A percentile compares a stretch with the other conserved stretches of the same genome.
phyloP scores from a whole-genome alignment of 2,329 filamentous ascomycete species.

The Microthyrium microscopicum region DNA sequence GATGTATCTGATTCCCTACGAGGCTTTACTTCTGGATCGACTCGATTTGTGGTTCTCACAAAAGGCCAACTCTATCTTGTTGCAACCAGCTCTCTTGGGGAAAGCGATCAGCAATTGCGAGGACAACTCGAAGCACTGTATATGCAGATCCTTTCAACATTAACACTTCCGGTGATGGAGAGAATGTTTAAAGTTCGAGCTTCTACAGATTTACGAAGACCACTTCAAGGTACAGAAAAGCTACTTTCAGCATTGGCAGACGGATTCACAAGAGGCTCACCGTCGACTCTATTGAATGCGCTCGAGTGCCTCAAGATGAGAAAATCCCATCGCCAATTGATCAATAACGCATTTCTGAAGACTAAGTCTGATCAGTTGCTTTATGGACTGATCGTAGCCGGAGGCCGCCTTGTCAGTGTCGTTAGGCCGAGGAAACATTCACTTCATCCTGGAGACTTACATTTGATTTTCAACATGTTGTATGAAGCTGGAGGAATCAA shows the following conservation, averaged over 20 bases:
- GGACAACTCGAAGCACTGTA: slow-evolving; percentile 85
- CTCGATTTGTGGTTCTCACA: slow-evolving; percentile 71
- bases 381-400: slow-evolving; percentile 86
- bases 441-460: slow-evolving; percentile 84
- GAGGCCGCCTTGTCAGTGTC: slow-evolving; percentile 84
- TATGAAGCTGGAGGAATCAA: slow-evolving; percentile 90
- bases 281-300: slow-evolving; percentile 73
- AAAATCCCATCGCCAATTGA: slow-evolving; percentile 68
- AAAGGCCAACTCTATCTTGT: slow-evolving; percentile 84
- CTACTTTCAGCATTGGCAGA: slow-evolving; percentile 84
- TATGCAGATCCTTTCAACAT: slow-evolving; percentile 92
- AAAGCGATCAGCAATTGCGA: slow-evolving; percentile 77
- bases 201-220: slow-evolving; percentile 82
- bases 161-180: slow-evolving; percentile 74
- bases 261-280: slow-evolving; percentile 83
- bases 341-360: slow-evolving; percentile 78
- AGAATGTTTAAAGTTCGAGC: slow-evolving; percentile 80
- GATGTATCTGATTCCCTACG: slow-evolving; percentile 58
- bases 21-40: slow-evolving; percentile 72
- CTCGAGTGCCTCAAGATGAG: slow-evolving; percentile 85
- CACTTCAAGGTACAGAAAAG: slow-evolving; percentile 79
- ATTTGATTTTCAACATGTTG: slow-evolving; percentile 98
- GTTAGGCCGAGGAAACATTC: slow-evolving; percentile 89
- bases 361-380: slow-evolving; percentile 61
- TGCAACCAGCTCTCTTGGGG: slow-evolving; percentile 79